These are phyloP conservation scores for Chaetomiaceae sp. DNA, from an alignment of 2,329 filamentous ascomycete genomes.

Conservation along the genomic window DNA sequence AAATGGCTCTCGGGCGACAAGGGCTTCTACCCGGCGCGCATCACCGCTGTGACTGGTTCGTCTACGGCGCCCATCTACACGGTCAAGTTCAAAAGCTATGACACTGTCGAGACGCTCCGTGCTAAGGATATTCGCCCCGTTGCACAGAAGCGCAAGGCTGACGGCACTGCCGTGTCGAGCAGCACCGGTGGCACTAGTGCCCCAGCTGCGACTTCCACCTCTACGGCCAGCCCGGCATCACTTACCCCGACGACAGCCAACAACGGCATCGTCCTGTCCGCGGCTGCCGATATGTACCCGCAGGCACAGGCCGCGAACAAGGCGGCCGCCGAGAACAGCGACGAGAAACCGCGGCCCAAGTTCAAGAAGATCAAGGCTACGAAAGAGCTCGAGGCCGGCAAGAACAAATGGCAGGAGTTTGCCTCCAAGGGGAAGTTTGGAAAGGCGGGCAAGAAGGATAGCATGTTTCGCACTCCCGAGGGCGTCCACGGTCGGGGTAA, in stretches of 20 bases:
- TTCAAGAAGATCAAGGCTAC: conserved; percentile 88
- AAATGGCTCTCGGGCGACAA: conserved; percentile 89
- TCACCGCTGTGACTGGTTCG: conserved; percentile 89
- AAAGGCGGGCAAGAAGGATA: conserved; percentile 73
- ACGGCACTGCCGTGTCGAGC: conserved; percentile 51
- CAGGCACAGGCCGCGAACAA: conserved; percentile 45
- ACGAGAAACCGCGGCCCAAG: conserved; percentile 69
- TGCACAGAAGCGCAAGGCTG: conserved; percentile 79
- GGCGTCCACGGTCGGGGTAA: conserved; percentile 79
- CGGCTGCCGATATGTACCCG: conserved; percentile 51
- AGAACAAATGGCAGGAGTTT: conserved; percentile 94
- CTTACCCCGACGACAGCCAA: conserved; percentile 40
- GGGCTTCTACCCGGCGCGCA: conserved; percentile 83
- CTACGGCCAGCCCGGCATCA: conserved; percentile 7
- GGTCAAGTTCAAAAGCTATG: conserved; percentile 91
- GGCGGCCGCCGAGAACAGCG: conserved; percentile 53
- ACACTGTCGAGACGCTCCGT: conserved; percentile 72
- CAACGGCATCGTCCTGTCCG: conserved; percentile 46
- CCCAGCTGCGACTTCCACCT: conserved; percentile 16
- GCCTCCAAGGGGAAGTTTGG: conserved; percentile 67
- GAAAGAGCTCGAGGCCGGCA: conserved; percentile 83
- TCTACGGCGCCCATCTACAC: conserved; percentile 87
- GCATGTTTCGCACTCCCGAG: conserved; percentile 93
- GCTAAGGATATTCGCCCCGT: conserved; percentile 79
- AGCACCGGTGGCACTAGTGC: conserved; percentile 27